Percentiles rank a stretch among this genome's conserved stretches.
Evolutionary conservation across 1,139 yeast genomes (phyloP).

Genomic region (Taiozyma sp.): DNA sequence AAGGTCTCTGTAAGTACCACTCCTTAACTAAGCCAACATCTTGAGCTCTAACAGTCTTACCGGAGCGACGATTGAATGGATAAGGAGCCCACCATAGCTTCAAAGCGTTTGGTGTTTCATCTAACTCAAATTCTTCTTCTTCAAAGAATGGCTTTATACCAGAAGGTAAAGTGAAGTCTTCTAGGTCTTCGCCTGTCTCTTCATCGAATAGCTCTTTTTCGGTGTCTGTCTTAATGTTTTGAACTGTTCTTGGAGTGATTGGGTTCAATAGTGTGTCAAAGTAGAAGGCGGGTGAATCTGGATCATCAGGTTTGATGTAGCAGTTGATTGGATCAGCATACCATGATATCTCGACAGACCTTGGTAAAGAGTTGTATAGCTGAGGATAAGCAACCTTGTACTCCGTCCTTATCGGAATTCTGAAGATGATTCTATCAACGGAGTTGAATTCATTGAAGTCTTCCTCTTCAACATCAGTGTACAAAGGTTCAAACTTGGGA

Average conservation of each 20-base stretch:
- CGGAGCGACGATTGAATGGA: conserved; percentile 77
- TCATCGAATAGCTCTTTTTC: conserved; percentile 22
- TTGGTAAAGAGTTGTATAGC: conserved; percentile 73
- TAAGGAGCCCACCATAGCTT: conserved; percentile 73
- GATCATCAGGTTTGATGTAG: conserved; percentile 39
- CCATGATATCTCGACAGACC: conserved; percentile 53
- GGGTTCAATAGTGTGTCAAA: conserved; percentile 55
- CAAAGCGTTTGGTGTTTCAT: conserved; percentile 53
- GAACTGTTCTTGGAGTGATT: conserved; percentile 36
- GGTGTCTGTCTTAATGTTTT: conserved; percentile 19
- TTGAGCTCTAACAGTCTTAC: conserved; percentile 73
- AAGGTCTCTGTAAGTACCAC: conserved; percentile 74
- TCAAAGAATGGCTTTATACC: conserved; percentile 43
- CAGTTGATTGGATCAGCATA: conserved; percentile 59
- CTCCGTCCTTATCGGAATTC: conserved; percentile 75
- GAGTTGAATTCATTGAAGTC: conserved; percentile 90
- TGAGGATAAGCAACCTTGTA: conserved; percentile 83
- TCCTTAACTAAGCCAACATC: conserved; percentile 81
- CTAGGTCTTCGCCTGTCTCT: conserved; percentile 29
- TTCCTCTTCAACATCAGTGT: conserved; percentile 58
- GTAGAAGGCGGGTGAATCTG: conserved; percentile 50
- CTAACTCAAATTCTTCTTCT: conserved; percentile 38
- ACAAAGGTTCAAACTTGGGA: conserved; percentile 91
- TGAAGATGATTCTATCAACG: conserved; percentile 76
- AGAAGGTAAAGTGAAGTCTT: conserved; percentile 34